Evolutionary conservation across 352 stramenopile species (phyloP).

Genomic region (Globisporangium emineosum): DNA sequence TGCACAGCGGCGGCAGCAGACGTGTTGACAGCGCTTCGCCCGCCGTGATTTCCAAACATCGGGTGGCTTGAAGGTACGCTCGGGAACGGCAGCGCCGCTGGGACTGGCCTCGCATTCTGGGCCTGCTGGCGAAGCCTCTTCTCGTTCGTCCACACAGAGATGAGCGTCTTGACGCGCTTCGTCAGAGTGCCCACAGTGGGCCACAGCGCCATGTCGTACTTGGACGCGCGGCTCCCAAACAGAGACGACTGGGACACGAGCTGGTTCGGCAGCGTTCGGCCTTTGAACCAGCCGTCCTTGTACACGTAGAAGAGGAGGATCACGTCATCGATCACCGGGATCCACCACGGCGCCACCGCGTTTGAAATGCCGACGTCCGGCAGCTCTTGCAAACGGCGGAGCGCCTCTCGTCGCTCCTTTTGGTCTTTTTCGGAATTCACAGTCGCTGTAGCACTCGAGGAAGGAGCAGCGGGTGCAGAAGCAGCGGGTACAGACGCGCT

Average conservation of each 20-base stretch:
- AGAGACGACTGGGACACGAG: constrained; percentile 43
- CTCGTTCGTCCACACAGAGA: constrained; percentile 45
- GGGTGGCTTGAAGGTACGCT: neutral
- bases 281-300: constrained; percentile 69
- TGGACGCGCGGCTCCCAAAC: constrained; percentile 49
- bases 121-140: constrained; percentile 17
- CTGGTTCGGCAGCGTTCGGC: constrained; percentile 30
- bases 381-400: constrained; percentile 44
- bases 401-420: constrained; percentile 31
- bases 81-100: neutral
- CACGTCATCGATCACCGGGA: constrained; percentile 71
- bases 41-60: neutral
- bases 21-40: no score
- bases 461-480: no score
- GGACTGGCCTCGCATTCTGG: neutral
- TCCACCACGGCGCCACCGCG: constrained; percentile 69
- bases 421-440: constrained; percentile 8
- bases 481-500: neutral
- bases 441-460: neutral
- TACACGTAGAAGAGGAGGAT: constrained; percentile 67
- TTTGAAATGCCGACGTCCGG: constrained; percentile 27
- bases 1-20: neutral
- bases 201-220: constrained; percentile 30
- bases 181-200: constrained; percentile 50
- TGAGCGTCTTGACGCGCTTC: constrained; percentile 44